Evolutionary conservation across 768 basidiomycete genomes (phyloP).

Genomic region (Steccherinum ochraceum): DNA sequence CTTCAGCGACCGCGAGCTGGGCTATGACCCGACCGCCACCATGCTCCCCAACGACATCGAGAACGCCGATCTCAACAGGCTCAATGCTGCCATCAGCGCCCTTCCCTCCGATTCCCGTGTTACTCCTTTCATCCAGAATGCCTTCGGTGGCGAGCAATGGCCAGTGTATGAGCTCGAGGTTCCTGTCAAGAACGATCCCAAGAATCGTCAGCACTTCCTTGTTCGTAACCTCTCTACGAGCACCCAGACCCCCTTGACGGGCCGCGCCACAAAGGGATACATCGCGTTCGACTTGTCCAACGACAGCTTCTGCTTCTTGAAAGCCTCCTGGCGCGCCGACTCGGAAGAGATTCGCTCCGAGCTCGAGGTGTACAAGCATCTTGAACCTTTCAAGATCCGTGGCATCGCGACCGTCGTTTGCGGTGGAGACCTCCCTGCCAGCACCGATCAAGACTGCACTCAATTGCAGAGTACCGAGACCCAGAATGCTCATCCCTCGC

Average conservation of each 20-base stretch:
- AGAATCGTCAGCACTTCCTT: slow-evolving; percentile 1
- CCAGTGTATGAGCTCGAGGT: not conserved
- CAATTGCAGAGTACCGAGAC: not conserved
- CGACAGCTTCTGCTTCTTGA: slow-evolving; percentile 5
- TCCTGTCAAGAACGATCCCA: not conserved
- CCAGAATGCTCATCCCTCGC: not conserved
- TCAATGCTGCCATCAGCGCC: not conserved
- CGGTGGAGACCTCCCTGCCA: slow-evolving; percentile 7
- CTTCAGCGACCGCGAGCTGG: no score
- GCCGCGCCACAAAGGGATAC: slow-evolving; percentile 6
- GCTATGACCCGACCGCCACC: not conserved
- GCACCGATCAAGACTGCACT: no score
- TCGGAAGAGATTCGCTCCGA: not conserved
- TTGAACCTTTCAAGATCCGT: no score
- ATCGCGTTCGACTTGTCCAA: slow-evolving; percentile 2
- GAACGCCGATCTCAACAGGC: not conserved
- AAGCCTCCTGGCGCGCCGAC: slow-evolving; percentile 10
- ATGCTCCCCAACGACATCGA: slow-evolving; percentile 2
- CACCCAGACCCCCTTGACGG: slow-evolving; percentile 2
- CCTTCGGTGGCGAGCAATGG: not conserved
- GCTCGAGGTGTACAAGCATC: slow-evolving; percentile 7
- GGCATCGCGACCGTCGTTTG: slow-evolving; percentile 4
- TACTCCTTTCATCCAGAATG: slow-evolving; percentile 2
- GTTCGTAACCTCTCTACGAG: slow-evolving; percentile 1
- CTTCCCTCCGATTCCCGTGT: not conserved